Base-by-base conservation (phyloP, 495 filamentous ascomycete genomes). In the Tuber aestivum region DNA sequence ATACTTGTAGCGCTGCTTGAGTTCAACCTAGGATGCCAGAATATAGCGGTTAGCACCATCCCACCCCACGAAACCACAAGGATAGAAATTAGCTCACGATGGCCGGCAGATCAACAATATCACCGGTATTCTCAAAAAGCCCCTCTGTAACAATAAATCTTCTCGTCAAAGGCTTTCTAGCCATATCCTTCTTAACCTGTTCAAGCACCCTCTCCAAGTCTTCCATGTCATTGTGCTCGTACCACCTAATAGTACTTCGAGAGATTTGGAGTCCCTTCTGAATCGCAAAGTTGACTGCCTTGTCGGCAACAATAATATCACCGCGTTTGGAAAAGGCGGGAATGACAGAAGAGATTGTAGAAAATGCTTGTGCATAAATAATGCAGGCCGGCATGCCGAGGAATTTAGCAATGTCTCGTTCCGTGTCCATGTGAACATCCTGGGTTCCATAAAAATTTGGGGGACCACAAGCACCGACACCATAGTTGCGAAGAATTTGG, bases 371-470 rank as follows among this genome's bases (percentile, higher is more conserved):
- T 0, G 95, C 90, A 83, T 99, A 98, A 70, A 98, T 88, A 76
- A 99, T 97, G 83, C 93, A 95, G 45, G 91, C 90, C 45, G 93
- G 89, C 27, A 92, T 91, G 14, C 95, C 95, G 21, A 99, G 84
- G 84, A 92, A 95, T 35, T 91, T 87, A 5, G 95, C 93, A 83
- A 99, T 94, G 84, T 99, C 94, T 61, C 92, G 91, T 84, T 99
- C 96, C 3, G 92, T 93, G 86, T 95, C 93, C 89, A 97, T 94
- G 84, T 99, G 96, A 32, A 99, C 94, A 85, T 99, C 95, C 83
- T 99, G 96, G 38, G 93, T 98, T 72, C 94, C 95, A 86, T 99
- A 99, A 86, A 99, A 99, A 48, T 95, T 93, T 21, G 95, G 95
- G 3, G 95, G 95, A 45, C 94, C 94, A 84, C 95, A 99, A 72